phyloP scores from a whole-genome alignment of 208 protist genomes.

The Wallacemonas sp. region DNA sequence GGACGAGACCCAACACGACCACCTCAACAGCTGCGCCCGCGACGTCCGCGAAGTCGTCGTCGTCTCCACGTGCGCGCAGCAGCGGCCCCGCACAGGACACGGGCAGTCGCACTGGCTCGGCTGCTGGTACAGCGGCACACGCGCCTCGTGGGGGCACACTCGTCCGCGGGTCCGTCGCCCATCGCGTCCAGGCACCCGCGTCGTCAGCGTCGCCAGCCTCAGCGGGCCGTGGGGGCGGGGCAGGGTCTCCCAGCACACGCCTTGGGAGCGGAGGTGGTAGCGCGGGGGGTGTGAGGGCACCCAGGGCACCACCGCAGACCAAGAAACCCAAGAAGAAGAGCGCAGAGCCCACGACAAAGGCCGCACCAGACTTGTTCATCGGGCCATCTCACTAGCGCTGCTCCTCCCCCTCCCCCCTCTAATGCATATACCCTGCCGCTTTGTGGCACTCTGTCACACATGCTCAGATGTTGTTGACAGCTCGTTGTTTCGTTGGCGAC shows the following conservation, averaged over 20 bases:
- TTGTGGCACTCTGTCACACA: too few relatives aligned
- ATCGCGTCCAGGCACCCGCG: background rate
- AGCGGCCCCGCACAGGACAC: background rate
- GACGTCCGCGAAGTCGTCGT: too few relatives aligned
- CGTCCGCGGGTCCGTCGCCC: background rate
- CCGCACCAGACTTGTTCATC: background rate
- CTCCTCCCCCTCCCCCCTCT: too few relatives aligned
- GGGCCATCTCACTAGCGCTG: background rate
- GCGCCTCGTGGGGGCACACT: constrained; percentile 6
- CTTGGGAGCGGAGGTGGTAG: background rate
- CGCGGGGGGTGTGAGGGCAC: background rate
- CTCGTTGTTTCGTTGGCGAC: background rate
- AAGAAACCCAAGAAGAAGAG: background rate
- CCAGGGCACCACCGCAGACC: background rate
- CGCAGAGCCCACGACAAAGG: background rate
- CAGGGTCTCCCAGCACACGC: background rate
- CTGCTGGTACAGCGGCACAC: constrained; percentile 3
- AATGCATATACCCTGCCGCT: too few relatives aligned
- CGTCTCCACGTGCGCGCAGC: background rate
- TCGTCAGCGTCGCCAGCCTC: background rate
- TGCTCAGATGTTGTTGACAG: constrained; percentile 6
- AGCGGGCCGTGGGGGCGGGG: background rate
- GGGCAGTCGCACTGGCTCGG: background rate
- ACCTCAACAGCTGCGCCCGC: too few relatives aligned
- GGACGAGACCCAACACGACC: background rate